Evolutionary conservation across 2,329 filamentous ascomycete species (phyloP).

Genomic region (Esteya vermicola): DNA sequence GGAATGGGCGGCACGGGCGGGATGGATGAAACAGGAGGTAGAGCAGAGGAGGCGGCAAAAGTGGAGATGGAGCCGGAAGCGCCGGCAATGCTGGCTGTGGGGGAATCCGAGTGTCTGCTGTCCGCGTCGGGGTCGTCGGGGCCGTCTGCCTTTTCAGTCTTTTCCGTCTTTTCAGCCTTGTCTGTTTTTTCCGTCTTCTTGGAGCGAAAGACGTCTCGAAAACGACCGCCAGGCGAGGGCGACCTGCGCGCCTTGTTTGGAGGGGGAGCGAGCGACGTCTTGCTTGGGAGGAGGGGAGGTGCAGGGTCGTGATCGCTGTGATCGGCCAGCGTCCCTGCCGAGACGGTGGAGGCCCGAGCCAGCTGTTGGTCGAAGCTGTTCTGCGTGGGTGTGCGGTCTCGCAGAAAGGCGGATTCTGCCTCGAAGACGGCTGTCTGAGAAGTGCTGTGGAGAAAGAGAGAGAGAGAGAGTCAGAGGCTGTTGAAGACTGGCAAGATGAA

Average conservation of each 20-base stretch:
- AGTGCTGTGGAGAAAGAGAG: too few relatives aligned
- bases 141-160: not conserved
- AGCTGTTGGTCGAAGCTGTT: constrained; percentile 13
- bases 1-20: not conserved
- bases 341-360: constrained; percentile 23
- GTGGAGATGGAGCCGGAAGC: not conserved
- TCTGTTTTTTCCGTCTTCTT: constrained; percentile 30
- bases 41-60: not conserved
- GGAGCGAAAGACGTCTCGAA: constrained; percentile 56
- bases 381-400: constrained; percentile 24
- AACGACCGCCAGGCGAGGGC: constrained; percentile 54
- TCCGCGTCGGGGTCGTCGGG: not conserved
- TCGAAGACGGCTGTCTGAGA: constrained; percentile 55
- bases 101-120: constrained; percentile 5
- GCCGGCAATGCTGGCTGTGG: not conserved
- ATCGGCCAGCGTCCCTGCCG: constrained; percentile 9
- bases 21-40: too few relatives aligned
- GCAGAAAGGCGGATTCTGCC: constrained; percentile 31
- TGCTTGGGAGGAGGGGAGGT: constrained; percentile 17
- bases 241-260: constrained; percentile 35
- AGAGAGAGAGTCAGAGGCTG: too few relatives aligned
- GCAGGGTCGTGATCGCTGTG: constrained; percentile 20
- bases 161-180: too few relatives aligned
- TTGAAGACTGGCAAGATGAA: too few relatives aligned
- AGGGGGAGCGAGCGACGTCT: constrained; percentile 27